Evolutionary conservation across 176 grass and related monocot species (phyloP), one percentile per base, ranked within the genome.

Genomic region (Tuctoria greenei): DNA sequence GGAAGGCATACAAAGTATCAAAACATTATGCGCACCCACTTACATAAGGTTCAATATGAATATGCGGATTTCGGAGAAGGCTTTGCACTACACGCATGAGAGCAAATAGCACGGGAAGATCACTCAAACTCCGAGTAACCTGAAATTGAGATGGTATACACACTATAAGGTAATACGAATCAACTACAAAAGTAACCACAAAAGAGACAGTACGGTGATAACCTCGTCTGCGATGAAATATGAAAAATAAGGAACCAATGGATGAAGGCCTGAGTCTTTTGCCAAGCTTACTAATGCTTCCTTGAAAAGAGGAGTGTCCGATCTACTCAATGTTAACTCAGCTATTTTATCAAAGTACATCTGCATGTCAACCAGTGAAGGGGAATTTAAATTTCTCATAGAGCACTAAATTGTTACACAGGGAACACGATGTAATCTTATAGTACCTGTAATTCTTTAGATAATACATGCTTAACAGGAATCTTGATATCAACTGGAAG

Each of bases 11-110:
- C 9, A 15, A 10, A 78, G 7, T 27, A 73, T 70, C 57, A 61
- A 73, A 82, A 73, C 23, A 25, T 63, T 18, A 35, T 35, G 4
- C 26, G 24, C 3, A 83, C 64, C 18, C 64, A 88, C 89, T 92
- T 88, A 94, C 95, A 92, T 98, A 94, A 83, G 95, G 95, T 79
- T 98, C 95, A 59, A 98, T 86, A 76, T 94, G 95, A 86, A 94
- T 88, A 37, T 98, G 95, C 44, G 91, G 95, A 82, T 98, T 98
- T 58, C 61, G 87, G 66, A 98, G 84, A 84, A 98, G 89, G 74
- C 95, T 98, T 81, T 78, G 84, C 36, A 94, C 84, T 36, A 98
- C 82, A 49, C 84, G 91, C 95, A 94, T 94, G 20, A 94, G 76
- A 70, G 95, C 95, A 88, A 92, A 92, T 75, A 98, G 72, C 75